phyloP scores from a whole-genome alignment of 768 basidiomycete species.

The Serendipita vermifera region DNA sequence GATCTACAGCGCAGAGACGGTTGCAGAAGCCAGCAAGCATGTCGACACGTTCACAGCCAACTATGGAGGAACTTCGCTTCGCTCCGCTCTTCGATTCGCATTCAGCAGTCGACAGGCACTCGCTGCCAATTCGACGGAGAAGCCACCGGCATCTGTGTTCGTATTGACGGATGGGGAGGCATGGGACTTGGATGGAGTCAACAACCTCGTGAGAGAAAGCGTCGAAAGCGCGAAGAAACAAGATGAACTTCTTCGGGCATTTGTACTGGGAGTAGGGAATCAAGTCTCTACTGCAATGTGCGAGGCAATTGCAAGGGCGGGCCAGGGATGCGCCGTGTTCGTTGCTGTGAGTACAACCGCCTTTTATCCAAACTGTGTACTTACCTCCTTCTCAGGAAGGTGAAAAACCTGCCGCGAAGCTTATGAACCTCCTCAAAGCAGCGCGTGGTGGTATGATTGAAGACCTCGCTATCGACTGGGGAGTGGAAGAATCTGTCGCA shows the following conservation, averaged over 20 bases:
- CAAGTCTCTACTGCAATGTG: slow-evolving; percentile 12
- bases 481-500: neutral
- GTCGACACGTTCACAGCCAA: slow-evolving; percentile 14
- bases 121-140: neutral
- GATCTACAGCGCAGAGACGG: neutral
- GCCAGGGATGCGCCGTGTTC: slow-evolving; percentile 12
- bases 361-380: neutral
- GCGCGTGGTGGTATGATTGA: slow-evolving; percentile 11
- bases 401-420: slow-evolving; percentile 15
- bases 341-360: slow-evolving; percentile 3
- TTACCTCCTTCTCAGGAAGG: neutral
- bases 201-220: neutral
- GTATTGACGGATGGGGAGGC: slow-evolving; percentile 18
- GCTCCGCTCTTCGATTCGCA: neutral
- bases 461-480: slow-evolving; percentile 13
- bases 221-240: neutral
- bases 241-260: slow-evolving; percentile 13
- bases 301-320: slow-evolving; percentile 16
- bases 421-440: slow-evolving; percentile 9
- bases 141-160: slow-evolving; percentile 13
- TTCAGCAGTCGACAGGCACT: neutral
- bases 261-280: slow-evolving; percentile 17
- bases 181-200: slow-evolving; percentile 14
- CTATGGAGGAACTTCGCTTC: slow-evolving; percentile 14
- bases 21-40: slow-evolving; percentile 13